Evolutionary conservation across 1,139 yeast genomes (phyloP).

Genomic region (Taiozyma sp.): DNA sequence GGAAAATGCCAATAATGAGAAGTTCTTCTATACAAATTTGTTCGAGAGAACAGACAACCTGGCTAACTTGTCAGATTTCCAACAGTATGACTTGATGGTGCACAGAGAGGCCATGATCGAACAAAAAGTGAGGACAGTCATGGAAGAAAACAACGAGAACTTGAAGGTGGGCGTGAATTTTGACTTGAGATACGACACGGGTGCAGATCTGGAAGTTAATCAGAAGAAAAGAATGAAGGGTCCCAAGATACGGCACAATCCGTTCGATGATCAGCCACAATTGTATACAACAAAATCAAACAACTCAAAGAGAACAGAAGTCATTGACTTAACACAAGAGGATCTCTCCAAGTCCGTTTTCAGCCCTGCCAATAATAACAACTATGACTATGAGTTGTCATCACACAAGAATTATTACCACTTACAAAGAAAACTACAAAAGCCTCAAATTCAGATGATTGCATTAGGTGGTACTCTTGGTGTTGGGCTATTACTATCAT

Average conservation of each 20-base stretch:
- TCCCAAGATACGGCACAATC: constrained; percentile 1
- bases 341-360: constrained; percentile 6
- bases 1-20: constrained; percentile 11
- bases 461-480: constrained; percentile 83
- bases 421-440: constrained; percentile 51
- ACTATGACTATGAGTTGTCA: constrained; percentile 5
- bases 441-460: constrained; percentile 74
- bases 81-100: constrained; percentile 19
- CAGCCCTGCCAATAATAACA: neutral
- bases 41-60: neutral
- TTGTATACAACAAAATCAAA: constrained; percentile 2
- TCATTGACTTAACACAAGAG: constrained; percentile 12
- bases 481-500: constrained; percentile 69
- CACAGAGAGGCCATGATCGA: constrained; percentile 18
- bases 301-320: constrained; percentile 12
- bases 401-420: constrained; percentile 12
- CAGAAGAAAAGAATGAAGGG: constrained; percentile 1
- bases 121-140: constrained; percentile 13
- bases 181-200: constrained; percentile 17
- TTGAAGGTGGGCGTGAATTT: constrained; percentile 15
- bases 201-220: constrained; percentile 10
- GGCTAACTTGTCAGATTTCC: constrained; percentile 16
- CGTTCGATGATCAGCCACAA: neutral
- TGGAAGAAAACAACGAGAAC: constrained; percentile 14
- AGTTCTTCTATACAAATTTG: constrained; percentile 15